A percentile compares a stretch with the other conserved stretches of the same genome.
Conservation (phyloP, 2,329 filamentous ascomycete species). For the Nannizziopsis barbatae region DNA sequence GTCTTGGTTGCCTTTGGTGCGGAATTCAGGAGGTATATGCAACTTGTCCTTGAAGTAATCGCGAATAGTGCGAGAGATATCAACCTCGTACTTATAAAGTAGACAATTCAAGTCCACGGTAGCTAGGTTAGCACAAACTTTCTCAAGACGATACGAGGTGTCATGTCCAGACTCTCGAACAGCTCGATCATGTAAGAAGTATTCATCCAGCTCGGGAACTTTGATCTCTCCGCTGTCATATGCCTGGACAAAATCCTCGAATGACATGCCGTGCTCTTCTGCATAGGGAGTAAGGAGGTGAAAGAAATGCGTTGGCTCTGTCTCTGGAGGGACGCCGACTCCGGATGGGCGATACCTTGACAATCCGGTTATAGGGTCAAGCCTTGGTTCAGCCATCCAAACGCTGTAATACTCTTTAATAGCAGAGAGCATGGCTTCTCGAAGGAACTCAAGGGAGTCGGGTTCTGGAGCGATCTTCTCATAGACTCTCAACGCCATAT, state of each 20-base stretch:
- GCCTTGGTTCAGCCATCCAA: conserved; percentile 68
- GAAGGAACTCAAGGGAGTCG: conserved; percentile 68
- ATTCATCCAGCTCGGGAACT: conserved; percentile 85
- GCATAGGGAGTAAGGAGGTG: conserved; percentile 74
- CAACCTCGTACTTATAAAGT: conserved; percentile 92
- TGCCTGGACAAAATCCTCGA: conserved; percentile 72
- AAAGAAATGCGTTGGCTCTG: conserved; percentile 74
- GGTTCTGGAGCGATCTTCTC: conserved; percentile 84
- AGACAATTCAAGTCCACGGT: conserved; percentile 92
- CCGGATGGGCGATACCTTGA: conserved; percentile 79
- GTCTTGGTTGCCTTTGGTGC: conserved; percentile 52
- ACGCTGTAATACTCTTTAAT: conserved; percentile 95
- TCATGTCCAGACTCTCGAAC: conserved; percentile 96
- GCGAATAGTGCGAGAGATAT: conserved; percentile 79
- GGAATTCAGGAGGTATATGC: conserved; percentile 71
- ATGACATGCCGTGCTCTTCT: conserved; percentile 69
- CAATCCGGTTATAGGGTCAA: conserved; percentile 65
- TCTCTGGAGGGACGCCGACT: conserved; percentile 79
- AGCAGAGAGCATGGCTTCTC: conserved; percentile 68
- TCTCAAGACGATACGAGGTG: conserved; percentile 86
- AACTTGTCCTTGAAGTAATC: conserved; percentile 74
- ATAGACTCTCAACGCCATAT: conserved; percentile 91
- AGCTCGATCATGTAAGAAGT: conserved; percentile 91
- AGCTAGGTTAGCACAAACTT: conserved; percentile 73
- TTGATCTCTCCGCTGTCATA: conserved; percentile 69